These are phyloP conservation scores for Naegleria fowleri DNA, from an alignment of 208 protist genomes.

Conservation along the genomic window DNA sequence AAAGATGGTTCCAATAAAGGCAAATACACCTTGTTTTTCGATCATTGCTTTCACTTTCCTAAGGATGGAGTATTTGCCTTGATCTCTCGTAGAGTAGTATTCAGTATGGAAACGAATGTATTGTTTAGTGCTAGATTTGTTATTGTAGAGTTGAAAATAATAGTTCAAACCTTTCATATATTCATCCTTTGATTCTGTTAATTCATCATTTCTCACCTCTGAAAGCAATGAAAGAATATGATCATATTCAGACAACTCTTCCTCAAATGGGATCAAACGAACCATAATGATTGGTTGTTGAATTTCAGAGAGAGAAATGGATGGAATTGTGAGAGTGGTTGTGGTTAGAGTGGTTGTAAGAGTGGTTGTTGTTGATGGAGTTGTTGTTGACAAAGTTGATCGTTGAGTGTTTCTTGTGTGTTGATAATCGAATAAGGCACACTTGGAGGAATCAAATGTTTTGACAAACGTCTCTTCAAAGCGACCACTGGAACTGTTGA, in stretches of 20 bases:
- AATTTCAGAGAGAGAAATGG: background rate
- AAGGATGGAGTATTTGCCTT: background rate
- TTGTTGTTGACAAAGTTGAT: too few relatives aligned
- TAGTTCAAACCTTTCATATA: background rate
- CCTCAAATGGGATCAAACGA: background rate
- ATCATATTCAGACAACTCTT: background rate
- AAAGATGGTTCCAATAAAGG: background rate
- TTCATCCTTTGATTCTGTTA: too few relatives aligned
- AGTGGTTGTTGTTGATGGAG: too few relatives aligned
- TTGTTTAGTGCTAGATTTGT: background rate
- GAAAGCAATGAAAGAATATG: too few relatives aligned
- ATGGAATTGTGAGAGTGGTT: too few relatives aligned
- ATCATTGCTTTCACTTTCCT: background rate
- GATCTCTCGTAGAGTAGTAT: background rate
- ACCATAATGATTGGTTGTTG: background rate
- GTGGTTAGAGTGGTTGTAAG: too few relatives aligned
- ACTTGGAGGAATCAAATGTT: background rate
- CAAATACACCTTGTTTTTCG: background rate
- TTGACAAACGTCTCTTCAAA: background rate
- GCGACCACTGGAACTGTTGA: background rate
- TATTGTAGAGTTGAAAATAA: background rate
- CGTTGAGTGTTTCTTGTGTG: background rate
- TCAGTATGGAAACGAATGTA: background rate
- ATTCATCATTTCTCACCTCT: too few relatives aligned
- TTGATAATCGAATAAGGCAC: background rate